Base-by-base conservation (phyloP, 805 yeast genomes). In the Candida corydali region DNA sequence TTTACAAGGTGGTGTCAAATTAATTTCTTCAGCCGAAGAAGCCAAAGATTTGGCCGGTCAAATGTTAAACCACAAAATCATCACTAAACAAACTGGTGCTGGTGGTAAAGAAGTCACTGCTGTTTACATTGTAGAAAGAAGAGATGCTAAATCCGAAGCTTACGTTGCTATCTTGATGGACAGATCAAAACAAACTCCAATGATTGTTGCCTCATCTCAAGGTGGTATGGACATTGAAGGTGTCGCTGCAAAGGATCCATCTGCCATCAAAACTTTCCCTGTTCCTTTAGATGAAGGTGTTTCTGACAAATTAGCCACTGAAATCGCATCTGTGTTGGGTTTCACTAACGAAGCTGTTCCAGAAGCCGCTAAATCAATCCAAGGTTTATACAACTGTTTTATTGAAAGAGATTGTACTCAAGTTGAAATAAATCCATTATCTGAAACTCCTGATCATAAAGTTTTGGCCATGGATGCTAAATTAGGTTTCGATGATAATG, bases 141-240 rank as follows among this genome's bases (percentile, higher is more conserved):
- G 88, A 62, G 84, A 85, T 57, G 95, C 93, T 42, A 75, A 81
- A 54, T 88, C 94, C 52, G 99, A 93, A 73, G 95, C 97, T 40
- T 93, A 93, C 70, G 68, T 93, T 50, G 95, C 97, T 45, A 87
- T 93, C 51, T 75, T 93, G 51, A 78, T 89, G 84, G 98, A 93
- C 75, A 87, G 99, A 73, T 76, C 80, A 51, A 76, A 82, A 49
- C 95, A 89, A 69, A 72, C 77, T 50, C 96, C 98, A 42, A 74
- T 93, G 69, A 85, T 93, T 57, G 96, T 93, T 47, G 96, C 96
- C 34, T 88, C 97, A 23, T 73, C 94, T 46, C 93, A 93, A 71
- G 99, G 99, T 73, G 99, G 99, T 74, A 89, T 93, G 95, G 96
- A 93, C 71, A 93, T 93, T 57, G 99, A 93, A 75, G 96, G 95